phyloP scores from a whole-genome alignment of 2,329 filamentous ascomycete genomes.

The Paraphaeosphaeria sporulosa region DNA sequence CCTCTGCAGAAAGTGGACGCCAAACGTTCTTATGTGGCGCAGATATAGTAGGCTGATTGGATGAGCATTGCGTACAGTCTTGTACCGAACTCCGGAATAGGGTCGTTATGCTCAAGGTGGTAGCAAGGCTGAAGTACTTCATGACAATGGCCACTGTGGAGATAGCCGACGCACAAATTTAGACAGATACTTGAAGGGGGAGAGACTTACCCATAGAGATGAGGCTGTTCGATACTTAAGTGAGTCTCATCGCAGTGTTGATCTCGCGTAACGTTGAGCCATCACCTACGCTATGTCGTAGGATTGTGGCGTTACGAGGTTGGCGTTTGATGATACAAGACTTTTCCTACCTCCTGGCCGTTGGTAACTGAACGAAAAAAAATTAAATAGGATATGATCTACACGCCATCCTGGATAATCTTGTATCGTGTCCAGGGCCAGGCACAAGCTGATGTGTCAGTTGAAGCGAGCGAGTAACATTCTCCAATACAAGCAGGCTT shows the following conservation, averaged over 20 bases:
- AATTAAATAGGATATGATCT: not conserved
- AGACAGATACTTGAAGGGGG: not conserved
- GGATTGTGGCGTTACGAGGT: constrained; percentile 2
- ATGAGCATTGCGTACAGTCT: constrained; percentile 8
- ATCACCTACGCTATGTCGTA: too few relatives aligned
- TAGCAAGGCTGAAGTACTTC: constrained; percentile 2
- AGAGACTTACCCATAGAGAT: not conserved
- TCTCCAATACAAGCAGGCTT: not conserved
- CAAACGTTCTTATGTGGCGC: constrained; percentile 17
- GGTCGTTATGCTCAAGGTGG: not conserved
- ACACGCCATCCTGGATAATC: not conserved
- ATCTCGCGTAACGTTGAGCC: not conserved
- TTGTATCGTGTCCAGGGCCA: not conserved
- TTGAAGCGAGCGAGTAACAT: not conserved
- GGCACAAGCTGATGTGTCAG: not conserved
- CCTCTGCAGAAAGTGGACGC: constrained; percentile 12
- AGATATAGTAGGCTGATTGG: constrained; percentile 7
- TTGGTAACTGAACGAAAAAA: not conserved
- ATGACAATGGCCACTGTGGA: not conserved
- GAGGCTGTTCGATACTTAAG: not conserved
- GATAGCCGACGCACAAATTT: not conserved
- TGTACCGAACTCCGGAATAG: constrained; percentile 6
- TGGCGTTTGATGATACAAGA: not conserved
- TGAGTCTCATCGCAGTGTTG: not conserved
- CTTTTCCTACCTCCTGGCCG: not conserved